Conservation (phyloP, 2,329 filamentous ascomycete species). For the Aspergillus sergii region DNA sequence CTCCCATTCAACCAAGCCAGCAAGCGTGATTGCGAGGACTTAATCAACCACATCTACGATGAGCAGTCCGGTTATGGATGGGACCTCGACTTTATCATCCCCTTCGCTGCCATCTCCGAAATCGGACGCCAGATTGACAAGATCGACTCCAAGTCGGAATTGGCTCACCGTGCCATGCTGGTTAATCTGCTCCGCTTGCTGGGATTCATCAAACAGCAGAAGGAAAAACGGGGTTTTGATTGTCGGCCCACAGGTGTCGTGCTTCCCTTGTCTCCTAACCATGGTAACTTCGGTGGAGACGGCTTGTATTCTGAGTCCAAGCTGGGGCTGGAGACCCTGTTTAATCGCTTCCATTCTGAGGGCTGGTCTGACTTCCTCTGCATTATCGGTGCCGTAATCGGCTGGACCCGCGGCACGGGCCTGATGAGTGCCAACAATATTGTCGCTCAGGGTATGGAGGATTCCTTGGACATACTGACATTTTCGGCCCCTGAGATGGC, state of each 20-base stretch:
- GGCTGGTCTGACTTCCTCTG: slow-evolving; percentile 97
- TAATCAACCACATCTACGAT: slow-evolving; percentile 96
- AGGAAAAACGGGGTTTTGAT: slow-evolving; percentile 83
- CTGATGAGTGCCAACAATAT: slow-evolving; percentile 98
- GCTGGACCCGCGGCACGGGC: slow-evolving; percentile 97
- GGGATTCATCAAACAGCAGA: slow-evolving; percentile 87
- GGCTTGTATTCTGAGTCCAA: slow-evolving; percentile 99
- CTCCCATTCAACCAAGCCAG: slow-evolving; percentile 99
- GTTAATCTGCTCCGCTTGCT: slow-evolving; percentile 93
- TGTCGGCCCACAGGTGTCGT: slow-evolving; percentile 96
- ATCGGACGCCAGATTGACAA: slow-evolving; percentile 88
- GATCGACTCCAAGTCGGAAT: slow-evolving; percentile 96
- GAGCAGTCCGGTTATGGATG: slow-evolving; percentile 70
- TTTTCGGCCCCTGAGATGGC: slow-evolving; percentile 99
- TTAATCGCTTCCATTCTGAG: slow-evolving; percentile 98
- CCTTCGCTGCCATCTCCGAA: slow-evolving; percentile 96
- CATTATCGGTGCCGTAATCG: slow-evolving; percentile 96
- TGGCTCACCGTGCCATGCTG: slow-evolving; percentile 98
- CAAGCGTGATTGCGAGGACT: slow-evolving; percentile 93
- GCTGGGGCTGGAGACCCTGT: slow-evolving; percentile 92
- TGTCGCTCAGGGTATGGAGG: slow-evolving; percentile 94
- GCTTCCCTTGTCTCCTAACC: slow-evolving; percentile 92
- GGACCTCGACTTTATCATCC: slow-evolving; percentile 92
- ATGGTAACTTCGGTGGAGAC: slow-evolving; percentile 97
- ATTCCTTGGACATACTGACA: slow-evolving; percentile 84